These are phyloP conservation scores for Ustilaginoidea virens DNA, from an alignment of 2,329 filamentous ascomycete species.

Conservation along the genomic window DNA sequence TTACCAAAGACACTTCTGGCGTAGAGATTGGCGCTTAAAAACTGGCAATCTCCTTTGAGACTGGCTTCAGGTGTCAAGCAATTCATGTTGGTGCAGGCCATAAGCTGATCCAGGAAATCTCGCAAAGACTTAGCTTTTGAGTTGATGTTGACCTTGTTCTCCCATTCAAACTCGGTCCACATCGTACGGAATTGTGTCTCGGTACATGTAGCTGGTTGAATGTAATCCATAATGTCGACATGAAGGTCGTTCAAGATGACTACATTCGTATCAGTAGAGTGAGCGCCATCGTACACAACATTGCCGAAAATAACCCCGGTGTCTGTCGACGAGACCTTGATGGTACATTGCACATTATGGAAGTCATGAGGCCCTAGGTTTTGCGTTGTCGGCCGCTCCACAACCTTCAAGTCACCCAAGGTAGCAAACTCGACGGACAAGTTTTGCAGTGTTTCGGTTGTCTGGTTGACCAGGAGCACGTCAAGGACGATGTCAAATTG, in stretches of 20 bases:
- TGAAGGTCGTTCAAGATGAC: slow-evolving; percentile 97
- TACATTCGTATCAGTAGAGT: slow-evolving; percentile 85
- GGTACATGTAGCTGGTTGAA: slow-evolving; percentile 88
- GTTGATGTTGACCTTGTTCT: slow-evolving; percentile 99
- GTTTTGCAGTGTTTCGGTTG: slow-evolving; percentile 89
- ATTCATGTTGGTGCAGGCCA: slow-evolving; percentile 98
- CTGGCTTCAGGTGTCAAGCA: slow-evolving; percentile 93
- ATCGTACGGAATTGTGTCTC: slow-evolving; percentile 99
- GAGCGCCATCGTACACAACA: slow-evolving; percentile 89
- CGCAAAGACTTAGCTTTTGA: slow-evolving; percentile 85
- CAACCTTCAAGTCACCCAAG: slow-evolving; percentile 90
- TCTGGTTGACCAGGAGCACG: slow-evolving; percentile 93
- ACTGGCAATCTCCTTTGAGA: slow-evolving; percentile 93
- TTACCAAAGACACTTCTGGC: slow-evolving; percentile 95
- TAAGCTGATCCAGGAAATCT: slow-evolving; percentile 84
- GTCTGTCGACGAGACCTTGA: slow-evolving; percentile 96
- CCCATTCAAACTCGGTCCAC: slow-evolving; percentile 99
- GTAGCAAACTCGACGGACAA: slow-evolving; percentile 98
- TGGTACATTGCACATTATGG: slow-evolving; percentile 94
- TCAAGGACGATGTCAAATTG: slow-evolving; percentile 98
- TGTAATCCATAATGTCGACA: slow-evolving; percentile 99
- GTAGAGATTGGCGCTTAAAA: slow-evolving; percentile 92
- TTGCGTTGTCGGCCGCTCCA: slow-evolving; percentile 90
- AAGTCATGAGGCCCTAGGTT: slow-evolving; percentile 93
- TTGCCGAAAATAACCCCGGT: slow-evolving; percentile 98